Evolutionary conservation across 176 grass and related monocot genomes (phyloP).

Genomic region (maize (Zea mays)): Zm-B73-REFERENCE-NAM-5.0 NC_050097.1:176972501-176973000

Average conservation of each 20-base stretch:
- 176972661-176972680: constrained; percentile 71
- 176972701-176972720: constrained; percentile 61
- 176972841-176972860: neutral
- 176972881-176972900: constrained; percentile 64
- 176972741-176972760: constrained; percentile 13
- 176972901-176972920: constrained; percentile 79
- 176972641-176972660: constrained; percentile 54
- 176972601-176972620: constrained; percentile 49
- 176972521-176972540: no score
- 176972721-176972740: neutral
- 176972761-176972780: neutral
- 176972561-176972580: constrained; percentile 39
- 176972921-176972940: constrained; percentile 56
- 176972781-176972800: neutral
- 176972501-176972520: no score
- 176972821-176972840: neutral
- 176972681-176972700: constrained; percentile 75
- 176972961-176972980: constrained; percentile 40
- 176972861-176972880: neutral
- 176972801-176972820: neutral
- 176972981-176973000: neutral
- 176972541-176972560: no score
- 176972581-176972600: constrained; percentile 59
- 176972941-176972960: constrained; percentile 44
- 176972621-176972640: constrained; percentile 59